phyloP scores from a whole-genome alignment of 2,329 filamentous ascomycete genomes.

The Rachicladosporium sp. region DNA sequence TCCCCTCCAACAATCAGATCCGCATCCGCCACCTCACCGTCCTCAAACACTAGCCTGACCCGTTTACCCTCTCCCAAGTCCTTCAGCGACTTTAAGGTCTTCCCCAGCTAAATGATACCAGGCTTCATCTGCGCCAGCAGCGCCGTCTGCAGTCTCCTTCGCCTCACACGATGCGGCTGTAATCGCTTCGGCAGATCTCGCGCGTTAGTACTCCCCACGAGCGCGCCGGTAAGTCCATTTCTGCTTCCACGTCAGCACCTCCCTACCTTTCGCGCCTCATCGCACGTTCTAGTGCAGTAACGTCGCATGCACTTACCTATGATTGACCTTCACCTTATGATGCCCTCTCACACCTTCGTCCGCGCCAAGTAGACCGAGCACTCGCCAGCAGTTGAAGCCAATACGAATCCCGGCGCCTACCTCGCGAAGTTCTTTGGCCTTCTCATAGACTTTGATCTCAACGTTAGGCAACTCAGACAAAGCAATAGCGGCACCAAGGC shows the following conservation, averaged over 20 bases:
- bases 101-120: slow-evolving; percentile 33
- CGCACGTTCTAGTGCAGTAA: neutral
- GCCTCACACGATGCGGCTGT: slow-evolving; percentile 5
- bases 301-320: slow-evolving; percentile 5
- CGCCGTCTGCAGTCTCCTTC: slow-evolving; percentile 35
- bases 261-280: neutral
- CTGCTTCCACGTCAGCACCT: neutral
- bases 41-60: slow-evolving; percentile 34
- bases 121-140: slow-evolving; percentile 35
- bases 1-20: slow-evolving; percentile 34
- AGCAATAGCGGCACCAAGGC: slow-evolving; percentile 35
- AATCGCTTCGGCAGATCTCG: slow-evolving; percentile 7
- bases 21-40: slow-evolving; percentile 17
- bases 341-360: slow-evolving; percentile 23
- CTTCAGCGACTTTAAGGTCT: slow-evolving; percentile 30
- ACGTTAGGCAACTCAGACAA: slow-evolving; percentile 31
- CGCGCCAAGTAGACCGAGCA: slow-evolving; percentile 35
- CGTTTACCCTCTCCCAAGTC: slow-evolving; percentile 24
- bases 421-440: slow-evolving; percentile 33
- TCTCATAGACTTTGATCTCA: slow-evolving; percentile 33
- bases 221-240: slow-evolving; percentile 10
- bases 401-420: slow-evolving; percentile 38
- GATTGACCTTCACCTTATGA: slow-evolving; percentile 9
- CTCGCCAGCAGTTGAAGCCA: slow-evolving; percentile 35
- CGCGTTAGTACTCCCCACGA: slow-evolving; percentile 7